Evolutionary conservation across 2,329 filamentous ascomycete genomes (phyloP).

Genomic region (Parastagonospora avenae): DNA sequence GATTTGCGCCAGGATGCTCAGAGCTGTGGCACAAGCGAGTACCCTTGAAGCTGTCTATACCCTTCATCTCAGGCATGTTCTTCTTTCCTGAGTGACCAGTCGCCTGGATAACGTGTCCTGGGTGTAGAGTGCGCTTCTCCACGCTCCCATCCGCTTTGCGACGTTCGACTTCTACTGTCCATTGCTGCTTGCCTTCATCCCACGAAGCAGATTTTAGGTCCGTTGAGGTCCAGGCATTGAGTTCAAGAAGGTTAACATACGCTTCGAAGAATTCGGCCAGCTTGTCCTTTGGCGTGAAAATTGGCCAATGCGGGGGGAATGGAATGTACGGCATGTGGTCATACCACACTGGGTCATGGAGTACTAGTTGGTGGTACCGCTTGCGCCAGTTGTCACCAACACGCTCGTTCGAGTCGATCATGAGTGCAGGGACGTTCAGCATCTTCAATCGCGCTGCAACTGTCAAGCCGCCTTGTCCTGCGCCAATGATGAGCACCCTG

Average conservation of each 20-base stretch:
- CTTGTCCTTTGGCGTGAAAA: slow-evolving; percentile 42
- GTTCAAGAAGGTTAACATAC: slow-evolving; percentile 44
- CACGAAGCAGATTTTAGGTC: slow-evolving; percentile 46
- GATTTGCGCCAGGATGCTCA: slow-evolving; percentile 39
- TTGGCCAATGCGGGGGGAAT: slow-evolving; percentile 39
- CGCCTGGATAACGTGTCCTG: slow-evolving; percentile 37
- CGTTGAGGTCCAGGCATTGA: slow-evolving; percentile 49
- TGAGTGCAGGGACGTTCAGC: slow-evolving; percentile 49
- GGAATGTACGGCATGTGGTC: slow-evolving; percentile 47
- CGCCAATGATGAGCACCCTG: slow-evolving; percentile 42
- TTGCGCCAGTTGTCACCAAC: slow-evolving; percentile 55
- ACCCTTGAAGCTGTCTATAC: slow-evolving; percentile 46
- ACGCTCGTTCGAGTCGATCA: slow-evolving; percentile 51
- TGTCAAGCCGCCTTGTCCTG: slow-evolving; percentile 53
- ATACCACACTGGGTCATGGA: slow-evolving; percentile 49
- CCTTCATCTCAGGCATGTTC: slow-evolving; percentile 36
- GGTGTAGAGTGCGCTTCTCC: slow-evolving; percentile 32
- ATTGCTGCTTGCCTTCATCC: slow-evolving; percentile 43
- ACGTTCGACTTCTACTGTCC: slow-evolving; percentile 45
- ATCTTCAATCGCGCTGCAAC: slow-evolving; percentile 52
- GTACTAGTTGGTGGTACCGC: slow-evolving; percentile 53
- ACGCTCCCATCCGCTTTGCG: slow-evolving; percentile 24
- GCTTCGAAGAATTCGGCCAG: slow-evolving; percentile 47
- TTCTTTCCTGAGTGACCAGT: slow-evolving; percentile 41
- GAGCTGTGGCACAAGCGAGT: slow-evolving; percentile 39